phyloP scores from a whole-genome alignment of 495 filamentous ascomycete species.

The Penicillium argentinense region DNA sequence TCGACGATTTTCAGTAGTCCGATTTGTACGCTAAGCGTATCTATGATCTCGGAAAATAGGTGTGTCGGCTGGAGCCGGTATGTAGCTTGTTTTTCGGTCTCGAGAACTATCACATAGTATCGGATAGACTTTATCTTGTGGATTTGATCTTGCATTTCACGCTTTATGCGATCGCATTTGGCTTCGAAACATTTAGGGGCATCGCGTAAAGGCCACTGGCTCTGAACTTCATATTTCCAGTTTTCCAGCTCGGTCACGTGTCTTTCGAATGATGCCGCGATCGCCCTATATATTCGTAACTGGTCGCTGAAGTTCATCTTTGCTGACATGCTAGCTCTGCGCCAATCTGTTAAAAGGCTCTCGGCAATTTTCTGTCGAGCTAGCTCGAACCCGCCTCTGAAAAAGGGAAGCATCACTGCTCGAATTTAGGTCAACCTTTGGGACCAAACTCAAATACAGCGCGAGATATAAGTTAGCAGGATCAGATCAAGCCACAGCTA shows the following conservation, averaged over 20 bases:
- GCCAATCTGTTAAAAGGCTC: not conserved
- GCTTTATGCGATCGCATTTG: not conserved
- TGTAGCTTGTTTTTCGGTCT: no score
- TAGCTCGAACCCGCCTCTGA: not conserved
- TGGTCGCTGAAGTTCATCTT: not conserved
- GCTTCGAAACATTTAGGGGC: not conserved
- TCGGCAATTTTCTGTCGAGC: not conserved
- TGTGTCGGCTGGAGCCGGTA: not conserved
- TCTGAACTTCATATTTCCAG: not conserved
- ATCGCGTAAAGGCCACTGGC: not conserved
- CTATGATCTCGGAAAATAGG: not conserved
- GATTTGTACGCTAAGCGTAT: not conserved
- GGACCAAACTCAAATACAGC: no score
- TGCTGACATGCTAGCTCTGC: not conserved
- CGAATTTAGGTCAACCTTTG: no score
- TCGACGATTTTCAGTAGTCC: not conserved
- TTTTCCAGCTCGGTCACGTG: not conserved
- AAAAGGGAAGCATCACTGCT: not conserved
- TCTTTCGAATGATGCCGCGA: not conserved
- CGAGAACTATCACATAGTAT: no score
- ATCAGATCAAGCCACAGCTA: no score
- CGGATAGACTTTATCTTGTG: not conserved
- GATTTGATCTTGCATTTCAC: not conserved
- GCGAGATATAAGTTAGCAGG: no score
- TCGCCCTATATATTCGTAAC: not conserved